Conservation (phyloP, 2,329 filamentous ascomycete genomes). For the Colletotrichum sp. region DNA sequence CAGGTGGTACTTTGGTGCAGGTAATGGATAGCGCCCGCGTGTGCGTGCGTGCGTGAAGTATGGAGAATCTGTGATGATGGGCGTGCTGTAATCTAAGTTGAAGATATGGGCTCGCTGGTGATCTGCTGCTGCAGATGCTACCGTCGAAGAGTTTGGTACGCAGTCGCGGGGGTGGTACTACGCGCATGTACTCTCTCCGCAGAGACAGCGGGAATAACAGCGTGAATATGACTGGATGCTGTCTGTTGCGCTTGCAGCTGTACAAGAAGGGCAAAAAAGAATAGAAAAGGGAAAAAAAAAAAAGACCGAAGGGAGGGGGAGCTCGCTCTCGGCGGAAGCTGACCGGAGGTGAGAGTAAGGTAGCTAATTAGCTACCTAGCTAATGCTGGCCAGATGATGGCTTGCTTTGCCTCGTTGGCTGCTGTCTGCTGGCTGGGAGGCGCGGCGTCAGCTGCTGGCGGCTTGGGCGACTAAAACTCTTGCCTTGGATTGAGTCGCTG, state of each 20-base stretch:
- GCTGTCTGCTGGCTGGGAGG: background rate
- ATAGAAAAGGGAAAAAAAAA: background rate
- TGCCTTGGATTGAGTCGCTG: background rate
- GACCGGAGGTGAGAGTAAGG: background rate
- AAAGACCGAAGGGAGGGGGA: background rate
- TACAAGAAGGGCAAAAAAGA: background rate
- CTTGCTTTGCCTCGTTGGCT: background rate
- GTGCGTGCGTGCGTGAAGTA: background rate
- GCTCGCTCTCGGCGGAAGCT: background rate
- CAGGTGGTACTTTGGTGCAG: background rate
- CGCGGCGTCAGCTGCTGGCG: background rate
- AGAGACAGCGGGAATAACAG: background rate
- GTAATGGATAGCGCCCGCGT: background rate
- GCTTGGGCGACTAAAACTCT: background rate
- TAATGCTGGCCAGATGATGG: background rate
- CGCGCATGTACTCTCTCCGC: background rate
- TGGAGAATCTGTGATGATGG: background rate
- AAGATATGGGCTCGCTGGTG: background rate
- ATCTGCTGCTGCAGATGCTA: background rate
- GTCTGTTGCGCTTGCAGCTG: background rate
- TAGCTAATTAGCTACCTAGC: background rate
- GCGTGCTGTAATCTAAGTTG: background rate
- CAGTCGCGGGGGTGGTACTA: background rate
- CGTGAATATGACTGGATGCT: background rate
- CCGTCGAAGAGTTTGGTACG: background rate